A percentile compares a stretch with the other conserved stretches of the same genome.
Evolutionary conservation across 140 eudicot species (phyloP).

Genomic region (Ambrosia hybrid): DNA sequence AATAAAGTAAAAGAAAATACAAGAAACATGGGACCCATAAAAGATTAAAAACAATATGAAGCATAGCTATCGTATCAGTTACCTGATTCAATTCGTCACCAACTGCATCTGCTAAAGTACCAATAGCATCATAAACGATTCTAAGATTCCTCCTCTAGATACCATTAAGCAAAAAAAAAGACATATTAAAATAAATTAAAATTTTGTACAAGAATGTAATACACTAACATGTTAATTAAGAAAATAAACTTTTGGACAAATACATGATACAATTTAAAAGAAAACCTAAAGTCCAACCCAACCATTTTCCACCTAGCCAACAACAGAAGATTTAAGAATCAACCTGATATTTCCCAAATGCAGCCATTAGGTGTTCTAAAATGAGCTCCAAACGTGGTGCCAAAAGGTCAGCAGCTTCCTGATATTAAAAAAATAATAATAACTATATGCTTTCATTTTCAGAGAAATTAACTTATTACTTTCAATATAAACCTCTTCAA

Average conservation of each 20-base stretch:
- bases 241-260: neutral
- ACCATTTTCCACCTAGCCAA: too few species aligned
- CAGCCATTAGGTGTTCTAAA: conserved; percentile 88
- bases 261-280: too few species aligned
- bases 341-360: conserved; percentile 96
- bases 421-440: conserved; percentile 4
- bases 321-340: neutral
- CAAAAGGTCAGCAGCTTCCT: conserved; percentile 91
- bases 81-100: conserved; percentile 94
- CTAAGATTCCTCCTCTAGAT: conserved; percentile 86
- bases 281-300: too few species aligned
- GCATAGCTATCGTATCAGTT: neutral
- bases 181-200: neutral
- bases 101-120: conserved; percentile 99
- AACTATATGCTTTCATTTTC: neutral
- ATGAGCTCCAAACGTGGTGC: conserved; percentile 78
- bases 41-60: neutral
- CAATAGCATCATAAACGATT: conserved; percentile 94
- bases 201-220: neutral
- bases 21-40: neutral
- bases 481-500: conserved; percentile 70
- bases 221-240: neutral
- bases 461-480: neutral
- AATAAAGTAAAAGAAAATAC: neutral
- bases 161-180: conserved; percentile 8